Percentiles rank a stretch among this genome's conserved stretches.
phyloP scores from a whole-genome alignment of 2,329 filamentous ascomycete species.

The Aureobasidium melanogenum region DNA sequence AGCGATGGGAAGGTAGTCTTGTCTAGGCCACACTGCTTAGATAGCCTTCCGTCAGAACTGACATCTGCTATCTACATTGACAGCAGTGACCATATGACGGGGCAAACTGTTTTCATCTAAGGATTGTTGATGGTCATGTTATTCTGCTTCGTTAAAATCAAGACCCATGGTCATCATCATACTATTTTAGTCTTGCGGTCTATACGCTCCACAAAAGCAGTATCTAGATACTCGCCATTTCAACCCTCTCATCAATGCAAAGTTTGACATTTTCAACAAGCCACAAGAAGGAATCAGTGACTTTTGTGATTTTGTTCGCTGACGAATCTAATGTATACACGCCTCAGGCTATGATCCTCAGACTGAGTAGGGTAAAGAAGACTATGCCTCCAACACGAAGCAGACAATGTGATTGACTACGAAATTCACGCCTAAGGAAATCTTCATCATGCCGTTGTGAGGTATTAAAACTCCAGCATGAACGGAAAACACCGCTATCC shows the following conservation, averaged over 20 bases:
- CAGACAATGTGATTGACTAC: not conserved
- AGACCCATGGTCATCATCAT: not conserved
- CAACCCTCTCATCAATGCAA: not conserved
- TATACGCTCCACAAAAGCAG: not conserved
- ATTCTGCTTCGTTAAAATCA: not conserved
- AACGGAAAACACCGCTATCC: not conserved
- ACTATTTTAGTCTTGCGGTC: not conserved
- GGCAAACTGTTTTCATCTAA: not conserved
- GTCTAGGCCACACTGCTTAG: not conserved
- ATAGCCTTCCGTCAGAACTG: not conserved
- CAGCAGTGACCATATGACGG: not conserved
- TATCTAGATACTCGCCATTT: not conserved
- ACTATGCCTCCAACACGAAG: not conserved
- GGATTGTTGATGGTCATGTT: not conserved
- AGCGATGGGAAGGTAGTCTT: not conserved
- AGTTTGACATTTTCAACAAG: not conserved
- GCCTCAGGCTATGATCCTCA: not conserved
- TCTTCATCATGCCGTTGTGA: not conserved
- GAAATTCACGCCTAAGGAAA: not conserved
- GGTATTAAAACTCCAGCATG: not conserved
- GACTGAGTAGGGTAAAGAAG: not conserved
- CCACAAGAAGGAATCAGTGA: not conserved
- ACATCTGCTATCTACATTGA: not conserved
- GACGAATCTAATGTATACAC: not conserved
- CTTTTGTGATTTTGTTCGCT: not conserved